These are phyloP conservation scores for Vararia minispora DNA, from an alignment of 768 basidiomycete species.

Conservation along the genomic window DNA sequence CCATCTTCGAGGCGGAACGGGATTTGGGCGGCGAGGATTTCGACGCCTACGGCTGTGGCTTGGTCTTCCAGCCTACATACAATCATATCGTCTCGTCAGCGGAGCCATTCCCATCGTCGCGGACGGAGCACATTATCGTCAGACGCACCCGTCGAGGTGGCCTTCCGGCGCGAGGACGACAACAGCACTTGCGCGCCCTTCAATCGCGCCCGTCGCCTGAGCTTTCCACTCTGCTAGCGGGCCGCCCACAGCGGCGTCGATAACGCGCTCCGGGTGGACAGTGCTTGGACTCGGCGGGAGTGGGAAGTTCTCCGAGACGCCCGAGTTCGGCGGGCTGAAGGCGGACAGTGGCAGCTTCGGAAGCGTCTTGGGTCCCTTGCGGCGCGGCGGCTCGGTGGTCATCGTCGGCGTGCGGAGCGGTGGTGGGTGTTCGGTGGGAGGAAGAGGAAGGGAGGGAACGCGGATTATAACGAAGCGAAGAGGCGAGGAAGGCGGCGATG, in stretches of 20 bases:
- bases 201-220: constrained; percentile 35
- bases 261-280: constrained; percentile 47
- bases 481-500: too few relatives aligned
- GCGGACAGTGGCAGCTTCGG: constrained; percentile 69
- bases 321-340: constrained; percentile 61
- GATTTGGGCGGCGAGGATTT: constrained; percentile 42
- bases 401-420: constrained; percentile 32
- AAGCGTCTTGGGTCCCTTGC: constrained; percentile 52
- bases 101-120: too few relatives aligned
- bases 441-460: background rate
- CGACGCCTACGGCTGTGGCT: constrained; percentile 7
- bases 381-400: too few relatives aligned
- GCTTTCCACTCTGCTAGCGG: constrained; percentile 38
- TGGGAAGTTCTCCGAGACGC: constrained; percentile 56
- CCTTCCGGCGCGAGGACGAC: constrained; percentile 23
- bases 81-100: too few relatives aligned
- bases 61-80: constrained; percentile 11
- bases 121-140: background rate
- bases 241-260: constrained; percentile 58
- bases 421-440: constrained; percentile 17
- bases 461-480: too few relatives aligned
- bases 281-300: constrained; percentile 57
- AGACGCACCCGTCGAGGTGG: constrained; percentile 35
- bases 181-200: constrained; percentile 37
- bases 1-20: constrained; percentile 50